Evolutionary conservation across 805 yeast genomes (phyloP), one percentile per base, ranked within the genome.

Genomic region (Pichia sporocuriosa): DNA sequence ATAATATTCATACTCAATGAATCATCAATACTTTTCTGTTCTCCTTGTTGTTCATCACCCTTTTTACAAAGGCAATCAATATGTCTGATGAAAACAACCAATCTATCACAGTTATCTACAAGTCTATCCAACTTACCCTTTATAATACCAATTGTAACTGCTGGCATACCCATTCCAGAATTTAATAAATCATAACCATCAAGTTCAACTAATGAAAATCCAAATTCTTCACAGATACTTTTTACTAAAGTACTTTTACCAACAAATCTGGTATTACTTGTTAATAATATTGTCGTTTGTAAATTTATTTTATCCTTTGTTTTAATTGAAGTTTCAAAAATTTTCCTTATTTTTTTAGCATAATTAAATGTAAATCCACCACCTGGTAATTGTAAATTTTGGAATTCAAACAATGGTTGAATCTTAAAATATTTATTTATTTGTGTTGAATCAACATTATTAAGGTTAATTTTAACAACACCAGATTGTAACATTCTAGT

Each of bases 401-500:
- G 35, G 37, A 26, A 53, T 7, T 20, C 13, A 32, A 53, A 53
- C 15, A 32, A 9, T 1, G 27, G 27, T 4, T 24, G 25, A 10
- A 52, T 16, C 7, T 38, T 43, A 15, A 52, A 20, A 25, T 46
- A 53, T n/a, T 27, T 16, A 6, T 39, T 20, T 22, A 50, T 17
- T 19, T 22, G 22, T 4, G 43, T 24, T 11, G 44, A 19, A 10
- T 39, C 32, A 1, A 28, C 31, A 25, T 35, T 27, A 24, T 24
- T 37, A 0, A 77, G 71, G 2, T 64, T 51, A 12, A 33, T 24
- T n/a, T 63, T 52, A 20, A 72, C 76, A 1, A 72, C 66, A 2
- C 90, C 95, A 10, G 79, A 68, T 53, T 79, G 93, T 4, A 76
- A 70, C 69, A 90, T 69, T 33, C 80, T 70, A 0, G 96, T 84